Evolutionary conservation across 2,329 filamentous ascomycete genomes (phyloP), one percentile per base, ranked within the genome.

Genomic region (Pseudocercospora fuligena): DNA sequence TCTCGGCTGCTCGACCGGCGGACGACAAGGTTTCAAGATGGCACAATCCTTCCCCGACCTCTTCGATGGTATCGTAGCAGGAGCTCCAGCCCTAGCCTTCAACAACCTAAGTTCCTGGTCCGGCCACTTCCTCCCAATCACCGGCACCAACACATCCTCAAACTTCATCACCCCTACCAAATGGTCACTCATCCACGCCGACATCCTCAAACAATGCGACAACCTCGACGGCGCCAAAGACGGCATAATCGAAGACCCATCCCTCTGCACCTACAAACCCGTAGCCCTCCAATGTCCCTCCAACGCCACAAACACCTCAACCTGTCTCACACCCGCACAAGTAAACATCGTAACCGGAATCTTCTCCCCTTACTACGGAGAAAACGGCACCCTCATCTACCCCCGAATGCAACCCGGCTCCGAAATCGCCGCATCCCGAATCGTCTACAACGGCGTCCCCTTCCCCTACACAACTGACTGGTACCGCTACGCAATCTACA

Each of bases 391-490:
- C 7, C 69, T 85, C 0, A 78, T 85, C 14, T 86, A 81, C 69
- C 84, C 84, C 0, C 78, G 81, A 31, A 80, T 85, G 77, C 80
- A 84, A 63, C 83, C 82, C 1, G 83, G 83, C n/a, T 77, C 77
- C 16, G 82, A 84, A 68, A 61, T 79, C 5, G 53, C 71, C 1
- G 80, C 79, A 2, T 71, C 77, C 1, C 62, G 61, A 1, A 68
- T 75, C 14, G 68, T 82, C 16, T 80, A 82, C 66, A 77, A 72
- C 57, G 82, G 81, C 54, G 31, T 63, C 3, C 77, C 80, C 1
- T 84, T 82, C 70, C 57, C 69, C 0, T 83, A 82, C 71, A 80
- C 80, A 0, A 69, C 69, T 8, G 82, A 84, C 70, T 86, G 82
- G 83, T 82, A 81, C 74, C 78, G 78, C 33, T 85, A 84, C 69